Conservation (phyloP, 306 rosid genomes). For the Quercus bicolor region DNA sequence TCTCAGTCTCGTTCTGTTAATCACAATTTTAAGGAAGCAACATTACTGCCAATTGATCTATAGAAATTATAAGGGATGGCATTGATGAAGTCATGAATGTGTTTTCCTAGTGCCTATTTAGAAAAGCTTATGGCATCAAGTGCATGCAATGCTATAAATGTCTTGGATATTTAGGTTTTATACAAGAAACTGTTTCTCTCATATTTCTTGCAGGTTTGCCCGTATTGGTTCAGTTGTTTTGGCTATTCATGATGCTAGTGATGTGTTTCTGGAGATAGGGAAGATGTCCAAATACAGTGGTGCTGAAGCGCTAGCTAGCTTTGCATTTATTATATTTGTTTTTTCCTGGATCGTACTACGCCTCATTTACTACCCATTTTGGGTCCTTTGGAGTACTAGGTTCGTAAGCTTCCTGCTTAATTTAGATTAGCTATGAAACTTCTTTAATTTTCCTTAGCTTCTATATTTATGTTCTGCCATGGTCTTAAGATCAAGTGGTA, state of each 20-base stretch:
- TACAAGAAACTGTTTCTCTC: conserved; percentile 10
- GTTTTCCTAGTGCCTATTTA: not conserved
- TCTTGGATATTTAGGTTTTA: not conserved
- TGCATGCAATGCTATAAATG: not conserved
- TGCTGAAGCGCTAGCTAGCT: conserved; percentile 70
- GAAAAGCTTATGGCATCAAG: not conserved
- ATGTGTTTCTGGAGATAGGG: conserved; percentile 88
- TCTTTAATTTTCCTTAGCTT: conserved; percentile 8
- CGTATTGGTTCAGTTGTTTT: conserved; percentile 91
- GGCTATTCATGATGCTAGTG: conserved; percentile 92
- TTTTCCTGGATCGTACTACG: conserved; percentile 76
- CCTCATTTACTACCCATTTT: conserved; percentile 79
- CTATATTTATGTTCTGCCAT: not conserved
- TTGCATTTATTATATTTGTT: conserved; percentile 77
- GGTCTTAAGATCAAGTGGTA: conserved; percentile 3
- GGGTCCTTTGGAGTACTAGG: conserved; percentile 97
- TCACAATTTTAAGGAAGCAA: conserved; percentile 6
- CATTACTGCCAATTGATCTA: not conserved
- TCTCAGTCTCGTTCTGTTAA: conserved; percentile 8
- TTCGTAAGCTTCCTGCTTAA: conserved; percentile 30
- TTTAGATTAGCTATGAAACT: not conserved
- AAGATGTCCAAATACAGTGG: conserved; percentile 95
- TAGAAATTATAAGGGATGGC: conserved; percentile 6
- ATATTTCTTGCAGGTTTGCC: conserved; percentile 60
- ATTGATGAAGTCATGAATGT: conserved; percentile 8